These are phyloP conservation scores for Acrodontium crateriforme DNA, from an alignment of 2,329 filamentous ascomycete genomes.

Conservation along the genomic window DNA sequence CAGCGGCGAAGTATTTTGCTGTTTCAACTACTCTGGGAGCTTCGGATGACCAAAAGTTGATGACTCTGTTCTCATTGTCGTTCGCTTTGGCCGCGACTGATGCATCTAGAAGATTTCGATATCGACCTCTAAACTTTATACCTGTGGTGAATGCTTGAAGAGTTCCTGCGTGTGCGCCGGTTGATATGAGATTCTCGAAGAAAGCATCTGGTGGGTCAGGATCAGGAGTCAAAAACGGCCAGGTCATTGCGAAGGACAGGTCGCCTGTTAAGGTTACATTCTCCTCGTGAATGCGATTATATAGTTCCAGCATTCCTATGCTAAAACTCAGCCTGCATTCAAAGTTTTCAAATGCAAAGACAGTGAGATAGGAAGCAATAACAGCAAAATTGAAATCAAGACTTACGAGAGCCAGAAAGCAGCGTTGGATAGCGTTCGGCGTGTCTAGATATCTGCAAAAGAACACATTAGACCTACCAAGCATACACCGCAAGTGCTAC, in stretches of 20 bases:
- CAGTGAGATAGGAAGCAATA: no score
- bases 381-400: not conserved
- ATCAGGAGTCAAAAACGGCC: conserved; percentile 39
- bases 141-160: conserved; percentile 41
- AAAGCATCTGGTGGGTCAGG: conserved; percentile 26
- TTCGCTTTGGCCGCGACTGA: no score
- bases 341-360: no score
- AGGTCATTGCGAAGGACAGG: conserved; percentile 40
- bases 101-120: conserved; percentile 31
- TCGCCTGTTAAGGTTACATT: conserved; percentile 32
- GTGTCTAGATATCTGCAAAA: conserved; percentile 40
- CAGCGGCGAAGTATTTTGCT: conserved; percentile 39
- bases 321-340: conserved; percentile 2
- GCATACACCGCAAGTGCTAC: no score
- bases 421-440: conserved; percentile 40
- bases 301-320: conserved; percentile 36
- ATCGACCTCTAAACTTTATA: conserved; percentile 39
- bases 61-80: conserved; percentile 15
- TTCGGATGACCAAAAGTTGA: conserved; percentile 41
- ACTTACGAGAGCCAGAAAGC: not conserved
- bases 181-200: conserved; percentile 43
- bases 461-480: not conserved
- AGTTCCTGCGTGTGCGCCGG: conserved; percentile 43
- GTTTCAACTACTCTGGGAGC: conserved; percentile 42
- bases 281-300: conserved; percentile 32